These are phyloP conservation scores for Lecanosticta acicola DNA, from an alignment of 2,329 filamentous ascomycete genomes.

Conservation along the genomic window DNA sequence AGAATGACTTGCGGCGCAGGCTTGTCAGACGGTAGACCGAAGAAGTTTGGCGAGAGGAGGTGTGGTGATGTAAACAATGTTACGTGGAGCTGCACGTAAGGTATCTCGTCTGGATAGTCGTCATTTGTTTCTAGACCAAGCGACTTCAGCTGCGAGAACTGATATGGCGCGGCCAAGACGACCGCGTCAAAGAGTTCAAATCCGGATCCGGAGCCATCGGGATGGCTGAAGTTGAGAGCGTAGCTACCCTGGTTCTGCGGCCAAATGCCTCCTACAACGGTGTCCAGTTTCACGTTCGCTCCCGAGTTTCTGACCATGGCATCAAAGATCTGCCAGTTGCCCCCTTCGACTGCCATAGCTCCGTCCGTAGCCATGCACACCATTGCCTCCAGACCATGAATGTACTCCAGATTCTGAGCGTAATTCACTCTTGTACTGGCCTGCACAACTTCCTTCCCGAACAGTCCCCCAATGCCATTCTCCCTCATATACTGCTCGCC, in stretches of 20 bases:
- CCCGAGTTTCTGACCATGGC: conserved; percentile 64
- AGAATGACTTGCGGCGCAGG: conserved; percentile 68
- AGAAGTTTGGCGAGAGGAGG: conserved; percentile 65
- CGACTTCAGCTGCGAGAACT: conserved; percentile 63
- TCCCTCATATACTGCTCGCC: conserved; percentile 66
- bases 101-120: conserved; percentile 66
- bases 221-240: conserved; percentile 38
- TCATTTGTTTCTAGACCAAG: conserved; percentile 35
- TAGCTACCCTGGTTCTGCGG: conserved; percentile 35
- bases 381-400: conserved; percentile 87
- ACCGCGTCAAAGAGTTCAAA: conserved; percentile 48
- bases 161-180: conserved; percentile 75
- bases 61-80: conserved; percentile 79
- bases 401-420: conserved; percentile 76
- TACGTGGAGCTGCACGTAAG: conserved; percentile 81
- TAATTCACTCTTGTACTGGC: conserved; percentile 92
- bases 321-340: conserved; percentile 94
- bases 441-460: conserved; percentile 78
- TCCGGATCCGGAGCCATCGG: conserved; percentile 3
- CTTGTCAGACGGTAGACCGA: conserved; percentile 57
- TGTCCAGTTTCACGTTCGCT: conserved; percentile 60
- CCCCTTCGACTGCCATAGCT: conserved; percentile 70
- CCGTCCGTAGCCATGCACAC: conserved; percentile 86
- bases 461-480: conserved; percentile 62
- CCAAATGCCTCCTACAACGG: conserved; percentile 58